Conservation (phyloP, 2,329 filamentous ascomycete species). For the Fusarium verrucosum region DNA sequence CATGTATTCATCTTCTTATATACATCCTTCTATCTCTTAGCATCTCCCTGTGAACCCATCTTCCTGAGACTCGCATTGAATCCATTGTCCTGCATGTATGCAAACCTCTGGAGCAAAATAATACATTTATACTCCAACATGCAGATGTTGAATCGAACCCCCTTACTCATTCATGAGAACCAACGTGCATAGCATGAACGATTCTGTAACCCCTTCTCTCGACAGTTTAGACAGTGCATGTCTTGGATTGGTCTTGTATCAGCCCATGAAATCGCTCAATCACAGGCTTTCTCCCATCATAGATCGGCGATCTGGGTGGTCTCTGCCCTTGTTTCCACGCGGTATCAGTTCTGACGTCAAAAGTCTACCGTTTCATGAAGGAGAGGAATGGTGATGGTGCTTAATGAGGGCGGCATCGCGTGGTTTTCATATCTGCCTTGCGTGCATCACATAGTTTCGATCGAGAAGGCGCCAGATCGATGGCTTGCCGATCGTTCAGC, state of each 20-base stretch:
- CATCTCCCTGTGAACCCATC: constrained; percentile 5
- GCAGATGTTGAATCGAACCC: constrained; percentile 7
- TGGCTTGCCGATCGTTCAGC: background rate
- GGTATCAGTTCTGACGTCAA: constrained; percentile 22
- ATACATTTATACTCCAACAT: background rate
- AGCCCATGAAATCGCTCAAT: constrained; percentile 13
- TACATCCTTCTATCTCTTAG: background rate
- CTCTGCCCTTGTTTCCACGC: background rate
- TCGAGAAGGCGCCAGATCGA: constrained; percentile 1
- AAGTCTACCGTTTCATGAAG: background rate
- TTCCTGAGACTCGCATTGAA: constrained; percentile 10
- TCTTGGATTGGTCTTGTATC: constrained; percentile 21
- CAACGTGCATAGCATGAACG: background rate
- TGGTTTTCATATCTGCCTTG: constrained; percentile 5
- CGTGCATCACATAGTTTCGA: constrained; percentile 14
- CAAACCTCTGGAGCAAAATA: background rate
- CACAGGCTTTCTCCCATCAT: background rate
- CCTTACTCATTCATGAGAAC: constrained; percentile 21
- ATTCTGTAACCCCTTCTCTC: constrained; percentile 15
- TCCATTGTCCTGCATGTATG: background rate
- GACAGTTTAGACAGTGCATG: constrained; percentile 16
- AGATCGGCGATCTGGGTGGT: constrained; percentile 21
- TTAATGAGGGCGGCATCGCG: constrained; percentile 4
- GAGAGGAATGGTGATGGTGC: constrained; percentile 28
- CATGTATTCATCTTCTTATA: background rate